Conservation (phyloP, 2,329 filamentous ascomycete genomes). For the Neofusicoccum ribis region DNA sequence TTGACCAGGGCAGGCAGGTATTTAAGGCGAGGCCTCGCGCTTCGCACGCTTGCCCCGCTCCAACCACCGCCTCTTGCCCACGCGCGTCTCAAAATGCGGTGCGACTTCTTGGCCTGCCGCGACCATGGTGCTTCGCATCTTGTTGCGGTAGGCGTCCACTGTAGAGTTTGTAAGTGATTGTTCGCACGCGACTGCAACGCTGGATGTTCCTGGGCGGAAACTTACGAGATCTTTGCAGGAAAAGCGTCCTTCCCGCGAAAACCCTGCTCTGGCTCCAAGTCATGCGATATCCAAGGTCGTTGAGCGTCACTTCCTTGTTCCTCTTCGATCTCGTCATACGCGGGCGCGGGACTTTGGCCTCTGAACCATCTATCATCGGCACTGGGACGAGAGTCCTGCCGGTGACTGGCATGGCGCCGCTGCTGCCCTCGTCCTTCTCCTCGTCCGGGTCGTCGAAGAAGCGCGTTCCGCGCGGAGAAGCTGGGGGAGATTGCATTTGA, state of each 20-base stretch:
- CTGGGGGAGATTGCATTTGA: constrained; percentile 86
- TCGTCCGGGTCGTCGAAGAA: constrained; percentile 67
- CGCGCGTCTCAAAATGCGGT: constrained; percentile 84
- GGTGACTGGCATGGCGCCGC: constrained; percentile 42
- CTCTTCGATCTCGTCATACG: constrained; percentile 69
- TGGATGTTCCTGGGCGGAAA: constrained; percentile 31
- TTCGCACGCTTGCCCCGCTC: constrained; percentile 48
- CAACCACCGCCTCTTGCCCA: constrained; percentile 70
- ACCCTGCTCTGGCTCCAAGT: constrained; percentile 94
- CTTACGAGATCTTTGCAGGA: constrained; percentile 88
- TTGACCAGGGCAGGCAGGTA: constrained; percentile 9
- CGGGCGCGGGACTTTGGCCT: constrained; percentile 73
- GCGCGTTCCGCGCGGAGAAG: constrained; percentile 70
- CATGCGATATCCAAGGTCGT: constrained; percentile 92
- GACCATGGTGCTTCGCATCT: constrained; percentile 81
- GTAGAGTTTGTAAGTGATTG: constrained; percentile 28
- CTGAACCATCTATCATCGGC: constrained; percentile 63
- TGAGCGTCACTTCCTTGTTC: constrained; percentile 82
- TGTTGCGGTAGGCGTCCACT: constrained; percentile 95
- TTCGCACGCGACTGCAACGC: background rate
- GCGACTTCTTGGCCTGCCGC: constrained; percentile 76
- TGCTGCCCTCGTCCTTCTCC: constrained; percentile 55
- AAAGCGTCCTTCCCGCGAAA: constrained; percentile 82
- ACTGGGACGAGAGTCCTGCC: constrained; percentile 51
- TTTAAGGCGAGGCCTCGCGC: constrained; percentile 34